Base-by-base conservation (phyloP, 2,329 filamentous ascomycete species). In the Colletotrichum viniferum region DNA sequence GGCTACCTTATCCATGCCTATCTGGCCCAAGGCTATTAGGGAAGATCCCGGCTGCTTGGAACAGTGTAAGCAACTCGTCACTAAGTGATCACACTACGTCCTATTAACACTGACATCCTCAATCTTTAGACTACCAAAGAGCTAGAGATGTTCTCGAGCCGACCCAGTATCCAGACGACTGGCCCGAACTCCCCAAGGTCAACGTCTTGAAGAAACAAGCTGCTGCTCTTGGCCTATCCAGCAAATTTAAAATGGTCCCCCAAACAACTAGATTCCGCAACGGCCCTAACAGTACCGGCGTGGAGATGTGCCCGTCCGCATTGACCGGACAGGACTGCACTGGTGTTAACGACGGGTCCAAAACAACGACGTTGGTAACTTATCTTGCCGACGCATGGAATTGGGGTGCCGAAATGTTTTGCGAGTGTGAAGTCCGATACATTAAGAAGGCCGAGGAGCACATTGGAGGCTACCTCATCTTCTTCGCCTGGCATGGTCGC, bases 351-450 rank as follows among this genome's bases (percentile, higher is more conserved):
- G 92, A 94, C 80, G 91, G 91, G 3, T 93, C 91, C 34, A 94
- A 94, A 82, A 93, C 88, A 21, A 92, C 90, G 13, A 93, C 90
- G 0, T 85, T 92, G 2, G 91, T 93, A 48, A 94, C 92, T 1
- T 94, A 94, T 78, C 84, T 94, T 9, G 88, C 90, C 9, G 92
- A 94, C 81, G 92, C 93, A 3, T 94, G 92, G 92, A 93, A 93
- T 79, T 93, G 92, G 91, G 93, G 92, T 10, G 91, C 92, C 14
- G 92, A 94, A 79, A 90, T 94, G 82, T 94, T 94, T 77, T 94
- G 92, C 81, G 89, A 92, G 78, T 92, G 91, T 76, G 92, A 94
- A 81, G 92, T 94, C 3, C 86, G 90, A 60, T 90, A 93, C 79
- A 85, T 94, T 66, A 87, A 90, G 71, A 89, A 91, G 80, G 87